Percentiles rank a stretch among this genome's conserved stretches.
phyloP scores from a whole-genome alignment of 2,329 filamentous ascomycete species.

The Oidium heveae region DNA sequence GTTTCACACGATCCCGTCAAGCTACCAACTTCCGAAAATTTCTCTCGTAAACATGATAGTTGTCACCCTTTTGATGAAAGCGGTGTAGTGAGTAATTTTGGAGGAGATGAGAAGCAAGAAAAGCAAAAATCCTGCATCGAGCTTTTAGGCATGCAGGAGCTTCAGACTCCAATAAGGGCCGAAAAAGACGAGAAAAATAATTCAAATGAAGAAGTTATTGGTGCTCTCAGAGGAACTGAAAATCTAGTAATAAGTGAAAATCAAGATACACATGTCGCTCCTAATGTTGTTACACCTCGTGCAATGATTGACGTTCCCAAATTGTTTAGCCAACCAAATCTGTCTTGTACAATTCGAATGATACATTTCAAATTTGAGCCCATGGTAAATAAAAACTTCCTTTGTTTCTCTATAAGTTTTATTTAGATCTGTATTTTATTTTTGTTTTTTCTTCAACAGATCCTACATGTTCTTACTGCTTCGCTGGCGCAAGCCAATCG shows the following conservation, averaged over 20 bases:
- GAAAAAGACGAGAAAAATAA: neutral
- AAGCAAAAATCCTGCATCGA: slow-evolving; percentile 7
- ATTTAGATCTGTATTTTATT: neutral
- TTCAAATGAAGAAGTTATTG: neutral
- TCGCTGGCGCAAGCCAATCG: slow-evolving; percentile 50
- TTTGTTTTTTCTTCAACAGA: slow-evolving; percentile 24
- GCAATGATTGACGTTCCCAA: neutral
- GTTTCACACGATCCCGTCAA: slow-evolving; percentile 56
- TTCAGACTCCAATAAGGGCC: neutral
- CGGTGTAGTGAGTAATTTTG: neutral
- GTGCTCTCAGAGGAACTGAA: neutral
- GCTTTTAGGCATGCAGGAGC: slow-evolving; percentile 18
- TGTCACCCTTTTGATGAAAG: neutral
- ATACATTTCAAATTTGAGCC: slow-evolving; percentile 87
- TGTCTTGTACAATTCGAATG: slow-evolving; percentile 16
- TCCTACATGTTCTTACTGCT: slow-evolving; percentile 64
- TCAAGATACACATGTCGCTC: neutral
- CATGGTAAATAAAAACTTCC: slow-evolving; percentile 36
- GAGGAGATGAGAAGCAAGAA: slow-evolving; percentile 4
- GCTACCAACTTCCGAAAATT: neutral
- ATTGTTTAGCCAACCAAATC: neutral
- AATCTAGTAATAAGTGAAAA: neutral
- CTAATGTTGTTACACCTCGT: too few relatives aligned
- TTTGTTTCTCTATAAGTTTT: neutral
- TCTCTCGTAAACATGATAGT: neutral